These are phyloP conservation scores for Malassezia yamatoensis DNA, from an alignment of 1,284 basidiomycete species.

Conservation along the genomic window DNA sequence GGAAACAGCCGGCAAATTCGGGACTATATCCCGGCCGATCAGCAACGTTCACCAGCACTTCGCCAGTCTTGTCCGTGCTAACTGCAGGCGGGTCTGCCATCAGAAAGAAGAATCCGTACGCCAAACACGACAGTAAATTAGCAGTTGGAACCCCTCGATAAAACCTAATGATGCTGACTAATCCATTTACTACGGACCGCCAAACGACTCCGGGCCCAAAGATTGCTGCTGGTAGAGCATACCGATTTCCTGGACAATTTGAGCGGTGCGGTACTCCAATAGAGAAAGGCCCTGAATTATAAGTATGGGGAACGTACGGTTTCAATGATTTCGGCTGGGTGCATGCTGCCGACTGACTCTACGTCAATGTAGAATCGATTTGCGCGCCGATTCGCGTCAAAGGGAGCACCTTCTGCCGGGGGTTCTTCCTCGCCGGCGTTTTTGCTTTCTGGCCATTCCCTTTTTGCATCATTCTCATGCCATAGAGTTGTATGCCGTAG, in stretches of 20 bases:
- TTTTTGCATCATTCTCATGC: slow-evolving; percentile 59
- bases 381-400: slow-evolving; percentile 37
- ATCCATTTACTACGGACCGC: background rate
- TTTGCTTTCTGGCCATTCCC: slow-evolving; percentile 41
- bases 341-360: slow-evolving; percentile 40
- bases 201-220: background rate
- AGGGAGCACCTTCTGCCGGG: slow-evolving; percentile 34
- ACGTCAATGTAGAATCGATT: slow-evolving; percentile 46
- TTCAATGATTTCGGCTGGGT: slow-evolving; percentile 42
- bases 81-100: background rate
- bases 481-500: slow-evolving; percentile 90
- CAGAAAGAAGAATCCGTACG: too few species aligned
- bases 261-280: slow-evolving; percentile 38
- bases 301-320: slow-evolving; percentile 20
- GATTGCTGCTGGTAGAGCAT: slow-evolving; percentile 30
- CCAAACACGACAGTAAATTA: too few species aligned
- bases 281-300: slow-evolving; percentile 29
- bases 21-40: background rate
- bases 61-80: background rate
- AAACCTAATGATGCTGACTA: background rate
- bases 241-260: slow-evolving; percentile 44
- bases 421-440: slow-evolving; percentile 43
- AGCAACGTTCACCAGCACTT: background rate
- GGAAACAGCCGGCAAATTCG: slow-evolving; percentile 1
- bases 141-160: too few species aligned